These are phyloP conservation scores for Geotrichum ghanense DNA, from an alignment of 805 yeast species.

Conservation along the genomic window DNA sequence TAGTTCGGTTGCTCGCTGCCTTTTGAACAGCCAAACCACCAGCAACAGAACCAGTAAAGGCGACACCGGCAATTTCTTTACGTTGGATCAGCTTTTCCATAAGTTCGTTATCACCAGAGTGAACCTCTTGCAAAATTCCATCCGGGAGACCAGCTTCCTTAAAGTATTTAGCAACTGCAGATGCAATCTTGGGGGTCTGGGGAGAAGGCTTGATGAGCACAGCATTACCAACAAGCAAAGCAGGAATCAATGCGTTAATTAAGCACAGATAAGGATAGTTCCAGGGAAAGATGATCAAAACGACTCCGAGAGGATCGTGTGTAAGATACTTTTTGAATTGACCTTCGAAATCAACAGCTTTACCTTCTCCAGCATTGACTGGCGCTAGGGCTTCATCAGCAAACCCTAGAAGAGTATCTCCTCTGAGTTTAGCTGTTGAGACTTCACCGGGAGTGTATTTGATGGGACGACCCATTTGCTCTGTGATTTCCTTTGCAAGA, in stretches of 20 bases:
- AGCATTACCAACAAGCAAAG: constrained; percentile 76
- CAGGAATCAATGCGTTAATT: constrained; percentile 83
- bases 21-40: constrained; percentile 58
- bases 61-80: constrained; percentile 62
- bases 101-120: constrained; percentile 59
- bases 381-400: constrained; percentile 25
- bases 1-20: constrained; percentile 64
- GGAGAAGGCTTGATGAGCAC: constrained; percentile 81
- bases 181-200: constrained; percentile 74
- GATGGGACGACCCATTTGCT: constrained; percentile 28
- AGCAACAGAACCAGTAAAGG: constrained; percentile 84
- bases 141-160: constrained; percentile 73
- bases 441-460: constrained; percentile 23
- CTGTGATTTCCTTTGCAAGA: constrained; percentile 22
- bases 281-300: constrained; percentile 89
- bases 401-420: constrained; percentile 17
- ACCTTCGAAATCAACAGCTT: constrained; percentile 6
- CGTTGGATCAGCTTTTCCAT: constrained; percentile 60
- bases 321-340: constrained; percentile 23
- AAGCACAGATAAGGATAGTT: constrained; percentile 84
- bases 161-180: constrained; percentile 51
- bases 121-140: constrained; percentile 70
- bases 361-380: constrained; percentile 19
- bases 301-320: constrained; percentile 79
- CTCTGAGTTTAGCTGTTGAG: constrained; percentile 22